Evolutionary conservation across 1,284 basidiomycete species (phyloP), one percentile per base, ranked within the genome.

Genomic region (Phlebopus sp.): DNA sequence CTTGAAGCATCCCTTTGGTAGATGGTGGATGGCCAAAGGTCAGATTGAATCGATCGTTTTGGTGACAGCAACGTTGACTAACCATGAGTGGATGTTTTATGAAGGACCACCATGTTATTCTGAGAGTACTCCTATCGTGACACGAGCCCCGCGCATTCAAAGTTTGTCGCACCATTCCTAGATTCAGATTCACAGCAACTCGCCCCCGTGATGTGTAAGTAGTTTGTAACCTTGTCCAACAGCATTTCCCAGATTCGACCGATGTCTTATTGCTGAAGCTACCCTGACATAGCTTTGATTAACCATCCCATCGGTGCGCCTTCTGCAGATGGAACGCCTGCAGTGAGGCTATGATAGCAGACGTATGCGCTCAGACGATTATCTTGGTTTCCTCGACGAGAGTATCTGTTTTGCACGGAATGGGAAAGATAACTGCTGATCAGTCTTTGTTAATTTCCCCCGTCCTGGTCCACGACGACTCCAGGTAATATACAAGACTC

Each of bases 151-250:
- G 47, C 56, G n/a, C n/a, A n/a, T n/a, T n/a, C 60, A 57, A 27
- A 59, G 58, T 11, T 55, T 57, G 27, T 59, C 56, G 18, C 62
- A 29, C 59, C 59, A 64, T 37, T 63, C 54, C 56, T 54, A n/a
- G n/a, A n/a, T n/a, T n/a, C n/a, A 35, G 25, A 5, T 40, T 14
- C 4, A 25, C 18, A 15, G 43, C 40, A 14, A 51, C 44, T 11
- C 18, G 2, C 25, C 40, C 13, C 4, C 44, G 17, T 36, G 7
- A 11, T 32, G 8, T 25, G 25, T 18, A 11, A 39, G 21, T 25
- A 15, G 8, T 29, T 18, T 18, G 47, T n/a, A n/a, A 60, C 59
- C 48, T 59, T 44, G 31, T 57, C 30, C 7, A 29, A 5, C 27
- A 50, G 46, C 7, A 41, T 42, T 17, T 42, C 34, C 32, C 42